phyloP scores from a whole-genome alignment of 1,139 yeast genomes.

The Saccharomyces hybrid region DNA sequence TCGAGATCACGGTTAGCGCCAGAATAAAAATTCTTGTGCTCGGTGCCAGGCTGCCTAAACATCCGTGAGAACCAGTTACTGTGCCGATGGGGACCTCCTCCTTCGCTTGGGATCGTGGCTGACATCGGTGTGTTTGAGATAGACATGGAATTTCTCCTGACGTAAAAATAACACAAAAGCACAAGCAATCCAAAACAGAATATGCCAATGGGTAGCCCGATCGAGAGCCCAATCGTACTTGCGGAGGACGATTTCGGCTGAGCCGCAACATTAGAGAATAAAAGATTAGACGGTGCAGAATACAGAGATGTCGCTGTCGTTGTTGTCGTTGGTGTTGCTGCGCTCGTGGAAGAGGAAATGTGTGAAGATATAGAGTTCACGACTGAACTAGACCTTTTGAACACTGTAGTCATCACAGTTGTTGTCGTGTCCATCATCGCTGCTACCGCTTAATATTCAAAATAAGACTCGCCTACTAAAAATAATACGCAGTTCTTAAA shows the following conservation, averaged over 20 bases:
- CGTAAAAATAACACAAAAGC: conserved; percentile 14
- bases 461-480: neutral
- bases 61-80: neutral
- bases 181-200: conserved; percentile 18
- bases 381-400: neutral
- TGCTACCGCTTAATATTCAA: neutral
- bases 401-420: neutral
- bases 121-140: conserved; percentile 6
- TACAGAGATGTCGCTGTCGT: neutral
- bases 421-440: neutral
- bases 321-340: neutral
- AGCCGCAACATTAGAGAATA: neutral
- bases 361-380: neutral
- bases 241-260: neutral
- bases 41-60: conserved; percentile 1
- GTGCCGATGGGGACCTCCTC: neutral
- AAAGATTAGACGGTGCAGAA: neutral
- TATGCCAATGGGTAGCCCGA: conserved; percentile 29
- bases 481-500: neutral
- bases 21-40: conserved; percentile 2
- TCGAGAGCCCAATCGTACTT: conserved; percentile 10
- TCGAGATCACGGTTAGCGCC: conserved; percentile 7
- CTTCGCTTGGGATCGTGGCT: conserved; percentile 2
- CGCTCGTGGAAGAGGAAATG: neutral
- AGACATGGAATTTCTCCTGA: conserved; percentile 8